These are phyloP conservation scores for Trematosphaeria pertusa DNA, from an alignment of 2,329 filamentous ascomycete genomes.

Conservation along the genomic window DNA sequence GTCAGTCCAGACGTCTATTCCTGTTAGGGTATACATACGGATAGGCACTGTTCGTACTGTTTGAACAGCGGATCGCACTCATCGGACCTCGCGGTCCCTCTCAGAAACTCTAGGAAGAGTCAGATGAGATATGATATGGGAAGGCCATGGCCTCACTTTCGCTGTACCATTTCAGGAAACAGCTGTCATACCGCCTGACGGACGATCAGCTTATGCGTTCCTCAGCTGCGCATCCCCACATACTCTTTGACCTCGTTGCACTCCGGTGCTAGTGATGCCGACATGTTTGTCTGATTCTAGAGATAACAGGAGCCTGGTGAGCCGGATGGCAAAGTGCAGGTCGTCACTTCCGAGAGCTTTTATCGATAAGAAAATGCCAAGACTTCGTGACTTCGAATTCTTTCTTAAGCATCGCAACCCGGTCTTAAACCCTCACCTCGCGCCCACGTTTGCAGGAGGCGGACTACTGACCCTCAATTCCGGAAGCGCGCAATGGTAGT, in stretches of 20 bases:
- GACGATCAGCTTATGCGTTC: slow-evolving; percentile 2
- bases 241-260: slow-evolving; percentile 97
- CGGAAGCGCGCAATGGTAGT: slow-evolving; percentile 18
- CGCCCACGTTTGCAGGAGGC: slow-evolving; percentile 1
- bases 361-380: slow-evolving; percentile 44
- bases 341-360: slow-evolving; percentile 23
- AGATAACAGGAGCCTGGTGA: too few relatives aligned
- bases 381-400: slow-evolving; percentile 21
- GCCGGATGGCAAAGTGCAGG: slow-evolving; percentile 12
- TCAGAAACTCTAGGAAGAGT: slow-evolving; percentile 73
- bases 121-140: not conserved
- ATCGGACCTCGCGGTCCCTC: slow-evolving; percentile 80
- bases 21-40: slow-evolving; percentile 62
- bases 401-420: slow-evolving; percentile 30
- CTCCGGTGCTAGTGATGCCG: slow-evolving; percentile 90
- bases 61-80: slow-evolving; percentile 88
- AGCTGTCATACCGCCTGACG: slow-evolving; percentile 87
- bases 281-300: slow-evolving; percentile 67
- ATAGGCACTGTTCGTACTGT: slow-evolving; percentile 85
- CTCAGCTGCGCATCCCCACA: slow-evolving; percentile 36
- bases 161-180: slow-evolving; percentile 99
- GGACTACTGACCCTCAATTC: not conserved
- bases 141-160: slow-evolving; percentile 83
- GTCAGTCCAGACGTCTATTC: slow-evolving; percentile 10
- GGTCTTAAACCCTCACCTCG: slow-evolving; percentile 11